A percentile compares a stretch with the other conserved stretches of the same genome.
These are phyloP conservation scores for Eucalyptus polyanthemos DNA, from an alignment of 345 rosid genomes.

Conservation along the genomic window DNA sequence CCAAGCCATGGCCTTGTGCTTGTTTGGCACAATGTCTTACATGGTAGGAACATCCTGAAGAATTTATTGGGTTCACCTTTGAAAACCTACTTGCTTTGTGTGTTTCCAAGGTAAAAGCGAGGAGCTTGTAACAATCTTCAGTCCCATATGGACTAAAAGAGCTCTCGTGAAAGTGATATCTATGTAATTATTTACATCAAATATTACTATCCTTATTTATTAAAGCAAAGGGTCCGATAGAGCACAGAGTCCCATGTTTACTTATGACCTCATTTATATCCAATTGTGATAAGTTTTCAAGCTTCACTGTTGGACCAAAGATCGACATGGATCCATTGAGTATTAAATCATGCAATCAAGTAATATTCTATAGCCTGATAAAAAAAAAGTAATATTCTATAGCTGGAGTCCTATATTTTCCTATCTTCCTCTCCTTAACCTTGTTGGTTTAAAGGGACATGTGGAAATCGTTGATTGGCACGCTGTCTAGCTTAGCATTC, in stretches of 20 bases:
- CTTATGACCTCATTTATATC: neutral
- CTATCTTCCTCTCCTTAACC: neutral
- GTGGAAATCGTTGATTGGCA: neutral
- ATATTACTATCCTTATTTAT: neutral
- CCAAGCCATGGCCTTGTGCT: neutral
- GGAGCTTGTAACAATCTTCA: neutral
- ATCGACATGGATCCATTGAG: neutral
- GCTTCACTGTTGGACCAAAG: neutral
- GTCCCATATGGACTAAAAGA: neutral
- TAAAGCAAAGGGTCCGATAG: neutral
- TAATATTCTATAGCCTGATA: too few relatives aligned
- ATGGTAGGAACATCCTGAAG: neutral
- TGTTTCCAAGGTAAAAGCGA: neutral
- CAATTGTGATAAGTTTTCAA: neutral
- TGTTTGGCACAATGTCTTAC: neutral
- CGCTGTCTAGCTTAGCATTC: neutral
- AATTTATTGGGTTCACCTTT: neutral
- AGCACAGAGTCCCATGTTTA: neutral
- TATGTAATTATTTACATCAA: neutral
- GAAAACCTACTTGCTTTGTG: neutral
- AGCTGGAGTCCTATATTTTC: neutral
- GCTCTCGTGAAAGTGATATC: neutral
- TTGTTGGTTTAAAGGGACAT: neutral
- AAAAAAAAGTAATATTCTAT: too few relatives aligned
- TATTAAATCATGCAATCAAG: neutral